Conservation (phyloP, 2,329 filamentous ascomycete species). For the Penicillium italicum region DNA sequence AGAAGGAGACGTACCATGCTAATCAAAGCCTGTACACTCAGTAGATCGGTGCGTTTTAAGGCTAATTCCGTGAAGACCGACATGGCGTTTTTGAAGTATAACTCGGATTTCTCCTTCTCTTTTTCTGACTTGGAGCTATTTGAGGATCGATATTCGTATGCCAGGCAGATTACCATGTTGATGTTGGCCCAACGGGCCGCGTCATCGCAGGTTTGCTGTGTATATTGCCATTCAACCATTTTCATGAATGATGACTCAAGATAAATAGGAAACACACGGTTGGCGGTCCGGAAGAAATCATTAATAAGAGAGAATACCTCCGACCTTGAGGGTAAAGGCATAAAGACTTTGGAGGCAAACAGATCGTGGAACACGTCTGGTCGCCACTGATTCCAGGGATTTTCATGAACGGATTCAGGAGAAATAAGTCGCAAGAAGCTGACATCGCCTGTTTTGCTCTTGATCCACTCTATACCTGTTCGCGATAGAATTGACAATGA, state of each 20-base stretch:
- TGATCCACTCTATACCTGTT: conserved; percentile 95
- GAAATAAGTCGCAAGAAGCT: conserved; percentile 87
- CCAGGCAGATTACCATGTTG: conserved; percentile 83
- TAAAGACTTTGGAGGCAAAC: conserved; percentile 77
- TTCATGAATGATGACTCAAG: conserved; percentile 97
- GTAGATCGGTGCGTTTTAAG: conserved; percentile 85
- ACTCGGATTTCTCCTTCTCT: conserved; percentile 88
- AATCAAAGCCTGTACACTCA: conserved; percentile 87
- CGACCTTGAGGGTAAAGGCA: conserved; percentile 73
- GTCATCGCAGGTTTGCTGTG: conserved; percentile 81
- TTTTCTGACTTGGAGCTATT: conserved; percentile 82
- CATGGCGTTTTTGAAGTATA: conserved; percentile 91
- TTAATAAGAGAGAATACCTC: conserved; percentile 80
- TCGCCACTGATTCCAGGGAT: conserved; percentile 91
- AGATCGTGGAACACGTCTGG: conserved; percentile 92
- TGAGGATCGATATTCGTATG: conserved; percentile 84
- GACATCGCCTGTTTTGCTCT: conserved; percentile 86
- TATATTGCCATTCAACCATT: conserved; percentile 89
- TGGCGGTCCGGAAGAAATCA: conserved; percentile 95
- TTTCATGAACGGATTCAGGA: conserved; percentile 74
- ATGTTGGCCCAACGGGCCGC: conserved; percentile 96
- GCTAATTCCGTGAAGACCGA: conserved; percentile 85
- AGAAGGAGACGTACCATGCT: conserved; percentile 60
- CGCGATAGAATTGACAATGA: conserved; percentile 96
- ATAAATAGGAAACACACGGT: conserved; percentile 93